Percentiles rank a stretch among this genome's conserved stretches.
Evolutionary conservation across 1,284 basidiomycete species (phyloP).

Genomic region (Tilletia walkeri): DNA sequence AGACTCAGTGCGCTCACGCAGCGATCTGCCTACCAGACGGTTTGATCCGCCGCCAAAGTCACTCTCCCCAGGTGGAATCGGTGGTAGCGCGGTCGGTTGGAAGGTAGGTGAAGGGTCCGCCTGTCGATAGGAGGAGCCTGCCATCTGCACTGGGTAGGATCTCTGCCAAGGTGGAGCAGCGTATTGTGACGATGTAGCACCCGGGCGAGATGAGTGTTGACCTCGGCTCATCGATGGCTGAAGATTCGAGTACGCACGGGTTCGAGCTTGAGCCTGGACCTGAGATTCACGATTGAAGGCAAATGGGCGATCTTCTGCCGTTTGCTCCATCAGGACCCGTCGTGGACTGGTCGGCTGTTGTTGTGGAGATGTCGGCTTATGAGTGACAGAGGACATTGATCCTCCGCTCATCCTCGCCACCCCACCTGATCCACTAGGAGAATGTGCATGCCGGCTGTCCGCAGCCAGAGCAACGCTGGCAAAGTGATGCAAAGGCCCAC

Average conservation of each 20-base stretch:
- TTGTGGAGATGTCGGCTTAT: background rate
- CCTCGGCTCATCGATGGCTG: too few species aligned
- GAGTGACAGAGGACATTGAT: background rate
- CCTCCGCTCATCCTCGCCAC: background rate
- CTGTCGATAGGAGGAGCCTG: background rate
- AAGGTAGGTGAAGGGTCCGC: background rate
- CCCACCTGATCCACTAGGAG: background rate
- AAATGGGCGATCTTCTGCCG: constrained; percentile 11
- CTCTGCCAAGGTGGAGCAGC: constrained; percentile 4
- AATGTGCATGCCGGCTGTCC: background rate
- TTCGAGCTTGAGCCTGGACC: background rate
- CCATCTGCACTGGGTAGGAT: background rate
- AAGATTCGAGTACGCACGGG: background rate
- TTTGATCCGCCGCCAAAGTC: background rate
- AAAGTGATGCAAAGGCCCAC: constrained; percentile 1
- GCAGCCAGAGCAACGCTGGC: constrained; percentile 7
- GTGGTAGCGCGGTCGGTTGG: background rate
- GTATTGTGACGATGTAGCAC: too few species aligned
- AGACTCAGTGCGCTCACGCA: too few species aligned
- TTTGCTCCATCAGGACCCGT: constrained; percentile 12
- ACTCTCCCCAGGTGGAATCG: constrained; percentile 9
- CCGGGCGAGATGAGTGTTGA: too few species aligned
- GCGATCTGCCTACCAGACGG: too few species aligned
- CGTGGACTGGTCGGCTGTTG: constrained; percentile 14
- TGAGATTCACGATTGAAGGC: constrained; percentile 13